These are phyloP conservation scores for Xerocomellus dryophilus DNA, from an alignment of 768 basidiomycete species.

Conservation along the genomic window DNA sequence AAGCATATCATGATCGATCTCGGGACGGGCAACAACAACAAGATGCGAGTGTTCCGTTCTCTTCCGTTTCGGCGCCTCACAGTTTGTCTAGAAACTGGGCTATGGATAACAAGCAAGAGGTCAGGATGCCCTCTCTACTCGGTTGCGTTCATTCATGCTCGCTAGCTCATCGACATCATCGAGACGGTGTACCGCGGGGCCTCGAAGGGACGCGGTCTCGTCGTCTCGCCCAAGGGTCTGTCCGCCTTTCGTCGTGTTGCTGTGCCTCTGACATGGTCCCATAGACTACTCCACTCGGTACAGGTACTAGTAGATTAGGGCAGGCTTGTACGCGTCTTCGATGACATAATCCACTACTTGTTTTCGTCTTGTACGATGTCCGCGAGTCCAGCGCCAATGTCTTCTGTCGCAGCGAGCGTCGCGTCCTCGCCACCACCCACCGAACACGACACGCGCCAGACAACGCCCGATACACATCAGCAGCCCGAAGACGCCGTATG, in stretches of 20 bases:
- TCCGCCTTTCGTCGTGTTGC: background rate
- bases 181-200: conserved; percentile 98
- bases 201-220: conserved; percentile 95
- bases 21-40: conserved; percentile 99
- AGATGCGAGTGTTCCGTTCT: conserved; percentile 64
- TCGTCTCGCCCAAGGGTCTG: conserved; percentile 92
- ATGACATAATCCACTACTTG: conserved; percentile 23
- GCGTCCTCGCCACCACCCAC: conserved; percentile 28
- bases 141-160: background rate
- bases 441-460: conserved; percentile 16
- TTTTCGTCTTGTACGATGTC: conserved; percentile 19
- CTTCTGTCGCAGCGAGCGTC: conserved; percentile 22
- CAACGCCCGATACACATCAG: background rate
- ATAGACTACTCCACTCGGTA: conserved; percentile 81
- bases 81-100: conserved; percentile 81
- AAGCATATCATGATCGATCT: conserved; percentile 99
- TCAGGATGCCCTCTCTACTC: conserved; percentile 29
- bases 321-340: conserved; percentile 26
- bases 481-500: conserved; percentile 22
- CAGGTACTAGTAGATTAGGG: conserved; percentile 50
- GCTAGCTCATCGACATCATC: conserved; percentile 91
- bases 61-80: background rate
- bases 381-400: conserved; percentile 20
- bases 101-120: conserved; percentile 98
- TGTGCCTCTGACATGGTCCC: background rate